These are phyloP conservation scores for Emericellopsis cladophorae DNA, from an alignment of 2,329 filamentous ascomycete genomes.

Conservation along the genomic window DNA sequence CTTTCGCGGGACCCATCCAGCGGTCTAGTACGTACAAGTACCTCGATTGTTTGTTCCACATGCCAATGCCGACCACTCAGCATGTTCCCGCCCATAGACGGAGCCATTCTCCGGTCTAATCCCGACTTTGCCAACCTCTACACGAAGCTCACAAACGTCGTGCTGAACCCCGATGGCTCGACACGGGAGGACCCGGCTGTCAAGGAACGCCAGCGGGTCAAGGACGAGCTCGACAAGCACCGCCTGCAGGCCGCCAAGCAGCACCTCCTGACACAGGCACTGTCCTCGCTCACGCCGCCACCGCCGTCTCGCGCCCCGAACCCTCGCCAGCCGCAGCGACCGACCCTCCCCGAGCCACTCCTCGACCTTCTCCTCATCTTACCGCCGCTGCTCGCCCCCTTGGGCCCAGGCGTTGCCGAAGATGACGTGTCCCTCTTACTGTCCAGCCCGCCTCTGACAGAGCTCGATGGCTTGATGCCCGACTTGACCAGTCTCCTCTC, in stretches of 20 bases:
- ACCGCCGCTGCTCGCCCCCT: constrained; percentile 28
- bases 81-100: constrained; percentile 48
- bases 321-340: constrained; percentile 7
- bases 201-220: constrained; percentile 34
- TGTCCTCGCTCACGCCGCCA: constrained; percentile 28
- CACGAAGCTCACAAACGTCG: constrained; percentile 34
- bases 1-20: no score
- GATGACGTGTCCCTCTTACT: constrained; percentile 30
- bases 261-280: constrained; percentile 36
- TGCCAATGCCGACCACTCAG: neutral
- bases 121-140: constrained; percentile 49
- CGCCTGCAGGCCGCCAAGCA: constrained; percentile 35
- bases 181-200: constrained; percentile 37
- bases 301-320: constrained; percentile 2
- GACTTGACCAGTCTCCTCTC: constrained; percentile 33
- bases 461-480: constrained; percentile 34
- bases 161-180: constrained; percentile 46
- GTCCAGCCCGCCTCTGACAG: constrained; percentile 33
- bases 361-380: constrained; percentile 43
- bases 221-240: constrained; percentile 35
- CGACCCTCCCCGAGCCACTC: constrained; percentile 28
- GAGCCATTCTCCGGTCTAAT: constrained; percentile 38
- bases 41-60: no score
- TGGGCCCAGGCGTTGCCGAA: constrained; percentile 19
- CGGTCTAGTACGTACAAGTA: no score